phyloP scores from a whole-genome alignment of 2,329 filamentous ascomycete species.

The Aureobasidium sp. region DNA sequence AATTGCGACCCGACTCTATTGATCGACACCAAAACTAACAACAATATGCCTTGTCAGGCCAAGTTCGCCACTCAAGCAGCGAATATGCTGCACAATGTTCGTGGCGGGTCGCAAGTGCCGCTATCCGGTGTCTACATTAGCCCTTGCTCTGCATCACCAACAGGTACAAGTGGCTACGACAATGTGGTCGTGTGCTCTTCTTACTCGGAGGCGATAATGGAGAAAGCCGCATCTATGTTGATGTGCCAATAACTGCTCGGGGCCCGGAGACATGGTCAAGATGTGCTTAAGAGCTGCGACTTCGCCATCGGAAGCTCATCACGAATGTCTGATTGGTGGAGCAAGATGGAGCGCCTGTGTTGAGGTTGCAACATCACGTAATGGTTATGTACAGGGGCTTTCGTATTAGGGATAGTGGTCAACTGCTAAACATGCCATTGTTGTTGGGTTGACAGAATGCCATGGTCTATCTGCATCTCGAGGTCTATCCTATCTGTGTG shows the following conservation, averaged over 20 bases:
- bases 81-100: not conserved
- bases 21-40: constrained; percentile 27
- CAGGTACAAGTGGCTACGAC: not conserved
- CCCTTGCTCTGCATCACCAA: not conserved
- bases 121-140: not conserved
- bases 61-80: constrained; percentile 17
- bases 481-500: not conserved
- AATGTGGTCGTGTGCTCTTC: constrained; percentile 7
- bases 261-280: not conserved
- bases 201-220: constrained; percentile 1
- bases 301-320: not conserved
- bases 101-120: not conserved
- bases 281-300: not conserved
- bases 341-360: not conserved
- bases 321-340: not conserved
- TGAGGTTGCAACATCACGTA: not conserved
- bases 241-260: not conserved
- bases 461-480: not conserved
- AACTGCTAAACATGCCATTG: not conserved
- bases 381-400: not conserved
- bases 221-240: not conserved
- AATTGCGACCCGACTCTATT: constrained; percentile 32
- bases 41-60: constrained; percentile 16
- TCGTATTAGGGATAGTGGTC: not conserved
- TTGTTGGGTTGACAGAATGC: not conserved